Conservation (phyloP, 2,329 filamentous ascomycete species). For the Claviceps pusilla region DNA sequence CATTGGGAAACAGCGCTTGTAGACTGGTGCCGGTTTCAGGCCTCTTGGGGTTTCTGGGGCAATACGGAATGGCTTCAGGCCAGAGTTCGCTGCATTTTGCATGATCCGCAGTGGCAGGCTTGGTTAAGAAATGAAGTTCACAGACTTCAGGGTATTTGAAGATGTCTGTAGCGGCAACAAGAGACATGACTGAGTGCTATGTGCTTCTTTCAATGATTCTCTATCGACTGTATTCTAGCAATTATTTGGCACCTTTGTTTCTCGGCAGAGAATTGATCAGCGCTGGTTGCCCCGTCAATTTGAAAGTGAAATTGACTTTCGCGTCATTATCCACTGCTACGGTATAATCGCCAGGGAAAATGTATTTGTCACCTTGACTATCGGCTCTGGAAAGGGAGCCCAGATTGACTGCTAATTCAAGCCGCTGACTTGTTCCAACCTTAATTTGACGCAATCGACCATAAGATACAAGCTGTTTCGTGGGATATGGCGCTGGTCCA, state of each 20-base stretch:
- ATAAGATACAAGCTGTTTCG: slow-evolving; percentile 8
- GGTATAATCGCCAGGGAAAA: slow-evolving; percentile 8
- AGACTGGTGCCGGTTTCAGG: slow-evolving; percentile 50
- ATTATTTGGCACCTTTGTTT: background rate
- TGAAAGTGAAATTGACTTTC: slow-evolving; percentile 2
- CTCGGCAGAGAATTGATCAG: background rate
- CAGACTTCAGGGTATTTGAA: background rate
- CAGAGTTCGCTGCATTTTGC: slow-evolving; percentile 33
- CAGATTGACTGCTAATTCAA: slow-evolving; percentile 4
- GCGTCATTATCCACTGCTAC: slow-evolving; percentile 6
- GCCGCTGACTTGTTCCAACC: slow-evolving; percentile 3
- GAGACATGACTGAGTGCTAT: background rate
- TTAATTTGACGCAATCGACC: slow-evolving; percentile 5
- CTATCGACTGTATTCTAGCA: background rate
- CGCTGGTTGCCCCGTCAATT: background rate
- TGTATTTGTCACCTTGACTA: slow-evolving; percentile 6
- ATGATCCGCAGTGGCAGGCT: slow-evolving; percentile 15
- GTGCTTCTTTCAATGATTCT: background rate
- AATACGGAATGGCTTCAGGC: slow-evolving; percentile 44
- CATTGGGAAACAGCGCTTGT: slow-evolving; percentile 55
- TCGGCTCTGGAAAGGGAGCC: slow-evolving; percentile 7
- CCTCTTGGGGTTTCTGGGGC: slow-evolving; percentile 47
- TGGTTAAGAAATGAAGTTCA: background rate
- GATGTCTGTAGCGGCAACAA: background rate
- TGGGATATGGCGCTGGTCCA: slow-evolving; percentile 6